Evolutionary conservation across 116 monocot species (phyloP), one percentile per base, ranked within the genome.

Genomic region (Cymodocea nodosa): DNA sequence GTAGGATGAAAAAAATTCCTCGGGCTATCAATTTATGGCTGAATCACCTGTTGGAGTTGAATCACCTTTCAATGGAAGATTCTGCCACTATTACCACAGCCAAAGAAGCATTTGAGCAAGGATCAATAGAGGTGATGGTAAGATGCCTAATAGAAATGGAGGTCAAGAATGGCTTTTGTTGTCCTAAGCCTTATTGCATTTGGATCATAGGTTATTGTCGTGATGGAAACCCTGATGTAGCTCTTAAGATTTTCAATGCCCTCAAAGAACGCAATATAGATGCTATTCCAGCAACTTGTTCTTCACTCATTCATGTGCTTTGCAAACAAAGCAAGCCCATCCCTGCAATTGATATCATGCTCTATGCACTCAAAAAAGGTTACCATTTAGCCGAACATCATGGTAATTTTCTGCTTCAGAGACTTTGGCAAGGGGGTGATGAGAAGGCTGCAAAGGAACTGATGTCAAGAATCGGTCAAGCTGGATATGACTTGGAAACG

Each of bases 121-220:
- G 77, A 16, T 49, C 51, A 35, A 59, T 90, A 15, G 75, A 77
- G 61, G 83, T 82, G 56, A 74, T 74, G 48, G 73, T 89, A 7
- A 70, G 73, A 70, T 73, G 70, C 24, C 66, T 94, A 35, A 52
- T 94, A 37, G 73, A 76, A 54, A 74, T 86, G 68, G 83, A 87
- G 51, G 50, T 56, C 35, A 60, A 64, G 18, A 58, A 58, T 20
- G 72, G 59, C 30, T 59, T 50, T 6, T 40, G 58, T 15, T 52
- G 40, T 54, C 70, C 83, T 59, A 73, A 55, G 64, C 88, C 80
- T 5, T 91, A 91, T 39, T 79, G 87, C 2, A 80, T 84, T 69
- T 98, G 91, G 91, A 73, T 98, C 20, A 70, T 75, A 51, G 91
- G 91, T 19, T 85, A 71, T 35, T 91, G 88, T 69, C 81, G 76